Conservation (phyloP, 768 basidiomycete species). For the Austroboletus festivus region DNA sequence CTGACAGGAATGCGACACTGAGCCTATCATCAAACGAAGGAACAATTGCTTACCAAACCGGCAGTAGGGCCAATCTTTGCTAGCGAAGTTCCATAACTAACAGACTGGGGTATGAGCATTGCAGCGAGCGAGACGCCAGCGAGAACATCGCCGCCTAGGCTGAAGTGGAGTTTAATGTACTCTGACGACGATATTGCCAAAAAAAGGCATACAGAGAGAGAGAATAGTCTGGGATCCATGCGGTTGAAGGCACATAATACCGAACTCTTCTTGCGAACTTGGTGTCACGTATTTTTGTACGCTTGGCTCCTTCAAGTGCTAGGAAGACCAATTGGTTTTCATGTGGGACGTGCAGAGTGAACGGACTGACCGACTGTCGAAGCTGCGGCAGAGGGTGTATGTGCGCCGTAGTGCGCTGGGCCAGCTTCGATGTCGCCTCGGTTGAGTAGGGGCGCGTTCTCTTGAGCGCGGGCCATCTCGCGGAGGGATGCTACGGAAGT, state of each 20-base stretch:
- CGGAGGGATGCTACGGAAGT: conserved; percentile 28
- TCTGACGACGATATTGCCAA: background rate
- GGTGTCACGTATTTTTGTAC: conserved; percentile 19
- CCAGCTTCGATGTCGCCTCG: conserved; percentile 28
- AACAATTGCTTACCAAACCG: conserved; percentile 60
- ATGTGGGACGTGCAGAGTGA: no score
- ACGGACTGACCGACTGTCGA: conserved; percentile 18
- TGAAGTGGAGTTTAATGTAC: conserved; percentile 20
- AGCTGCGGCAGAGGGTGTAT: conserved; percentile 8
- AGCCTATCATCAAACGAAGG: background rate
- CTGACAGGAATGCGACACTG: conserved; percentile 34
- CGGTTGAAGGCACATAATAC: conserved; percentile 75
- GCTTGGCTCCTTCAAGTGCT: conserved; percentile 15
- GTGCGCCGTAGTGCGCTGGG: conserved; percentile 18
- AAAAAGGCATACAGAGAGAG: conserved; percentile 46
- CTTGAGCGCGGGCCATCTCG: conserved; percentile 21
- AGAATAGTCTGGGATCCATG: conserved; percentile 80
- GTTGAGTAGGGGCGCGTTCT: conserved; percentile 23
- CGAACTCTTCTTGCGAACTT: conserved; percentile 48
- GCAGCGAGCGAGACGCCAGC: conserved; percentile 85
- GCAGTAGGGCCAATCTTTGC: conserved; percentile 83
- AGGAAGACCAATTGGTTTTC: background rate
- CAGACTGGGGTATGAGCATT: conserved; percentile 82
- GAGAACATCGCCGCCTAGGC: conserved; percentile 68
- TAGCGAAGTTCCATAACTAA: conserved; percentile 87